These are phyloP conservation scores for Plasmodium billcollinsi DNA, from an alignment of 169 alveolate species.

Conservation along the genomic window DNA sequence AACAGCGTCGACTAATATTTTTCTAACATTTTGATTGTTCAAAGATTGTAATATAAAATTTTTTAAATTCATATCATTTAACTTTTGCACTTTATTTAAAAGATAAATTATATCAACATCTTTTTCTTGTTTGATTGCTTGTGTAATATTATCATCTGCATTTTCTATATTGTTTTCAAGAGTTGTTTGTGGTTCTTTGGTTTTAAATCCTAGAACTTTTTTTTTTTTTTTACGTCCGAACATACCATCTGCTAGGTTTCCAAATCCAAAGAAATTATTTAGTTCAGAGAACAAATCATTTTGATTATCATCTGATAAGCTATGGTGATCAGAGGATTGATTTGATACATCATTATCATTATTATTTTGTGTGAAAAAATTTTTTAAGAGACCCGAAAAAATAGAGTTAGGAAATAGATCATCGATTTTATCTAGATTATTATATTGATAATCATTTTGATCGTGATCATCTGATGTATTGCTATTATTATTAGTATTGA, in stretches of 20 bases:
- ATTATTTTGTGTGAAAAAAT: constrained; percentile 39
- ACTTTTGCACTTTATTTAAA: constrained; percentile 57
- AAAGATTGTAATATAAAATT: constrained; percentile 73
- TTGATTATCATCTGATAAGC: neutral
- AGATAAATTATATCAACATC: constrained; percentile 66
- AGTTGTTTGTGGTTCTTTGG: constrained; percentile 14
- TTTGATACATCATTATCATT: neutral
- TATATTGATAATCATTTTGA: constrained; percentile 1
- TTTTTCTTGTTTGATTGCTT: constrained; percentile 72
- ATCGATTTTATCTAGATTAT: constrained; percentile 18
- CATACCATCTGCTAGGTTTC: constrained; percentile 51
- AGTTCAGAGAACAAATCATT: constrained; percentile 61
- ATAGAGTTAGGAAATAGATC: constrained; percentile 69
- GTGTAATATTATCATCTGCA: constrained; percentile 3
- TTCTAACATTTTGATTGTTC: constrained; percentile 53
- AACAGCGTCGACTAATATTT: constrained; percentile 59
- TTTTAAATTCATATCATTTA: constrained; percentile 62
- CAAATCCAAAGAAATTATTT: constrained; percentile 69
- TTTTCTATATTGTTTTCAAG: neutral
- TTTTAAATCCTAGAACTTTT: constrained; percentile 72
- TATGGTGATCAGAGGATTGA: too few species aligned
- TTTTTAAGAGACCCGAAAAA: constrained; percentile 63
- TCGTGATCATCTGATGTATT: neutral
- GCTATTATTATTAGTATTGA: neutral
- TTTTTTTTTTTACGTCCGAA: constrained; percentile 50